Conservation (phyloP, 176 grass and related monocot genomes). For the Raddia distichophylla region DNA sequence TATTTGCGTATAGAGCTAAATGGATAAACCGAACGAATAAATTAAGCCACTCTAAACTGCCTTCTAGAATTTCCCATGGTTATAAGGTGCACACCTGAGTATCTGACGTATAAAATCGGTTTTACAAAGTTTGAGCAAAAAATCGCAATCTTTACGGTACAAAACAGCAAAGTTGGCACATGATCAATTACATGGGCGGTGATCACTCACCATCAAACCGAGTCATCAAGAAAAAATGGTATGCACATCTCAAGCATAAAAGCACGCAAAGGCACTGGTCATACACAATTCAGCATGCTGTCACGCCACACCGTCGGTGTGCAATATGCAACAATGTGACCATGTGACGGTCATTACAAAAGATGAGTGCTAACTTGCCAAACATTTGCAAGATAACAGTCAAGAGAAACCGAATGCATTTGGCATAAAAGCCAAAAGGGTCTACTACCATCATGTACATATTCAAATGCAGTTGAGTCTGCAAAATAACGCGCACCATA, state of each 20-base stretch:
- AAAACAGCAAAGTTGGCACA: neutral
- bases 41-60: too few species aligned
- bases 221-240: neutral
- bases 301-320: conserved; percentile 25
- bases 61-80: too few species aligned
- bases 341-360: neutral
- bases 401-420: neutral
- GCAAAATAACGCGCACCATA: neutral
- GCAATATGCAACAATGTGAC: conserved; percentile 2
- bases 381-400: neutral
- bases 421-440: conserved; percentile 15
- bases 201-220: neutral
- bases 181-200: neutral
- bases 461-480: conserved; percentile 11
- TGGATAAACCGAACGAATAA: too few species aligned
- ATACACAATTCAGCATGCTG: conserved; percentile 1
- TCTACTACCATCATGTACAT: conserved; percentile 29
- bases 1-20: too few species aligned
- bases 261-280: neutral
- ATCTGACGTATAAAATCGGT: neutral
- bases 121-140: neutral
- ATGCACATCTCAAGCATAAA: neutral
- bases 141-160: neutral
- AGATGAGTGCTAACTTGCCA: neutral
- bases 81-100: neutral